A percentile compares a stretch with the other conserved stretches of the same genome.
phyloP scores from a whole-genome alignment of 129 eudicot genomes.

The Ambrosia artemisiifolia region DNA sequence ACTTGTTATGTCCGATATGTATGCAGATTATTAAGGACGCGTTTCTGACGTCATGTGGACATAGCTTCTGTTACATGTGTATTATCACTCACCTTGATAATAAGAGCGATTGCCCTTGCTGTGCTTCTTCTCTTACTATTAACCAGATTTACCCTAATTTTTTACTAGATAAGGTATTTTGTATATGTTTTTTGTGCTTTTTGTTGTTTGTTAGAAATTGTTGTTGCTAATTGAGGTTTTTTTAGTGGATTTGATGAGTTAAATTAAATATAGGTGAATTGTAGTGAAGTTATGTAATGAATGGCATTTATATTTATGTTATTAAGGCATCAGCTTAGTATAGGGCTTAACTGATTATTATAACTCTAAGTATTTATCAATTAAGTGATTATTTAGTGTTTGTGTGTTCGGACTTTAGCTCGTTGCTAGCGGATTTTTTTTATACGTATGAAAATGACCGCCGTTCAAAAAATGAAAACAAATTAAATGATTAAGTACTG shows the following conservation, averaged over 20 bases:
- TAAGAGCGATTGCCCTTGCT: constrained; percentile 86
- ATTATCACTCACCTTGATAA: constrained; percentile 74
- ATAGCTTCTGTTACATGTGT: constrained; percentile 88
- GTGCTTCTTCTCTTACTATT: constrained; percentile 54
- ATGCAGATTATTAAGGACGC: constrained; percentile 88
- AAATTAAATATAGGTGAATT: not conserved
- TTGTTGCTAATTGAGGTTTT: not conserved
- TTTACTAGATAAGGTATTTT: constrained; percentile 69
- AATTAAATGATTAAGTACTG: not conserved
- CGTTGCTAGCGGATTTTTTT: no score
- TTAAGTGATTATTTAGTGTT: no score
- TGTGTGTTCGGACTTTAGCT: no score
- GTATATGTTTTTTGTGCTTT: not conserved
- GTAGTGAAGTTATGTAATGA: not conserved
- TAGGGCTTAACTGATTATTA: not conserved
- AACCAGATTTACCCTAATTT: constrained; percentile 77
- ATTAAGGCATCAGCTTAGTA: no score
- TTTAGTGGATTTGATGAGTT: constrained; percentile 14
- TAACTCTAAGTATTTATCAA: not conserved
- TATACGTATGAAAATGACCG: no score
- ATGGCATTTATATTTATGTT: not conserved
- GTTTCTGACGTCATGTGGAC: constrained; percentile 87
- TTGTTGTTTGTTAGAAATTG: not conserved
- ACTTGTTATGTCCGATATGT: constrained; percentile 83
- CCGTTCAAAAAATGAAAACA: no score